Evolutionary conservation across 192 early-diverging fungal genomes (phyloP).

Genomic region (Neocallimastix lanati): DNA sequence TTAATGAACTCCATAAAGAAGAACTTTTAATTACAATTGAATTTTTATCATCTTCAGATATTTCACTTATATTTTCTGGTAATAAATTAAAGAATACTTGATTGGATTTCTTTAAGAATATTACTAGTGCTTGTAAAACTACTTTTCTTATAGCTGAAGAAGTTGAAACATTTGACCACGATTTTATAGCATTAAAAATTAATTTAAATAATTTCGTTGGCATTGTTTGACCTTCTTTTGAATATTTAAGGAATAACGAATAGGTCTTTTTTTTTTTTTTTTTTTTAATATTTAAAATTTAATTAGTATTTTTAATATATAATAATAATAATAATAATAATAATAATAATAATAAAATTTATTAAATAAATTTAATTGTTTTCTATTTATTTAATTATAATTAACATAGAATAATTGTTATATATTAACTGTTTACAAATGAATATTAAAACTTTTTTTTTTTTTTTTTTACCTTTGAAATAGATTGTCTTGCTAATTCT

Average conservation of each 20-base stretch:
- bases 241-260: neutral
- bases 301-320: too few relatives aligned
- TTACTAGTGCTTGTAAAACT: neutral
- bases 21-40: neutral
- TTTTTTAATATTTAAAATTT: too few relatives aligned
- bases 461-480: neutral
- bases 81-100: neutral
- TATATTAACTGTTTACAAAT: too few relatives aligned
- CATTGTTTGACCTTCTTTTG: neutral
- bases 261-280: too few relatives aligned
- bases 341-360: too few relatives aligned
- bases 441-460: too few relatives aligned
- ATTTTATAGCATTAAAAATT: neutral
- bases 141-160: neutral
- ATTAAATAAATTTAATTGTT: too few relatives aligned
- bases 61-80: neutral
- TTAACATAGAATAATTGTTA: too few relatives aligned
- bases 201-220: neutral
- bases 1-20: neutral
- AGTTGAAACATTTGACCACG: neutral
- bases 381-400: too few relatives aligned
- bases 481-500: neutral
- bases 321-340: too few relatives aligned
- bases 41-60: neutral
- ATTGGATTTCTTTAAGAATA: neutral